Conservation (phyloP, 352 stramenopile species). For the Thalassiosira gravida region DNA sequence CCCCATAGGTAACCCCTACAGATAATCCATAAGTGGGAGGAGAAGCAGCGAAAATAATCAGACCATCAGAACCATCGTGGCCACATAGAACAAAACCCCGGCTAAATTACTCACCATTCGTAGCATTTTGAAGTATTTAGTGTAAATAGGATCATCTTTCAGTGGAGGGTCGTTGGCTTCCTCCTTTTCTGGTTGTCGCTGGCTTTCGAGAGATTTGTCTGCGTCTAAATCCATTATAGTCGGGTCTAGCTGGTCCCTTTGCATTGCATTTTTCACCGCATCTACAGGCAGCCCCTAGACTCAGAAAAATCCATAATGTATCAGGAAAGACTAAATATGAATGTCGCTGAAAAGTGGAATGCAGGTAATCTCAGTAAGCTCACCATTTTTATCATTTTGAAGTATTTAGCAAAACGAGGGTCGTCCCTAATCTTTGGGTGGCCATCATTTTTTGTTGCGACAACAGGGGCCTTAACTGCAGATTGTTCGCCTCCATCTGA, state of each 20-base stretch:
- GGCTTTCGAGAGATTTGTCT: slow-evolving; percentile 51
- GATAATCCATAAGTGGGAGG: neutral
- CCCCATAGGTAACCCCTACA: slow-evolving; percentile 75
- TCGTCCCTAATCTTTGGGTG: slow-evolving; percentile 13
- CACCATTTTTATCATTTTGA: slow-evolving; percentile 81
- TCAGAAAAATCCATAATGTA: slow-evolving; percentile 9
- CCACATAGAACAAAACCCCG: neutral
- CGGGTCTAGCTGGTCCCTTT: slow-evolving; percentile 67
- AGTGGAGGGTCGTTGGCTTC: slow-evolving; percentile 5
- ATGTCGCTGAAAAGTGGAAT: slow-evolving; percentile 1
- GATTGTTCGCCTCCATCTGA: neutral
- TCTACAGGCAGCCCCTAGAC: slow-evolving; percentile 81
- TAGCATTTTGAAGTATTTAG: slow-evolving; percentile 6
- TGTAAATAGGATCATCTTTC: slow-evolving; percentile 87
- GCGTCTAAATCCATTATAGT: slow-evolving; percentile 75
- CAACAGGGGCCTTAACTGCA: neutral
- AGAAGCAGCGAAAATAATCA: no score
- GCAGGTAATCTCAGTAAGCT: neutral
- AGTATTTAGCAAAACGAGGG: slow-evolving; percentile 58
- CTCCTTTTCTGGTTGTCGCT: slow-evolving; percentile 38
- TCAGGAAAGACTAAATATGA: neutral
- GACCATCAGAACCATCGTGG: no score
- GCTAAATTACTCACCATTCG: slow-evolving; percentile 38
- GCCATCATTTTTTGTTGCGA: neutral
- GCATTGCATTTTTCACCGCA: slow-evolving; percentile 79